A percentile compares a stretch with the other conserved stretches of the same genome.
Evolutionary conservation across 257 asterid genomes (phyloP).

Genomic region (Solanum chaucha): DNA sequence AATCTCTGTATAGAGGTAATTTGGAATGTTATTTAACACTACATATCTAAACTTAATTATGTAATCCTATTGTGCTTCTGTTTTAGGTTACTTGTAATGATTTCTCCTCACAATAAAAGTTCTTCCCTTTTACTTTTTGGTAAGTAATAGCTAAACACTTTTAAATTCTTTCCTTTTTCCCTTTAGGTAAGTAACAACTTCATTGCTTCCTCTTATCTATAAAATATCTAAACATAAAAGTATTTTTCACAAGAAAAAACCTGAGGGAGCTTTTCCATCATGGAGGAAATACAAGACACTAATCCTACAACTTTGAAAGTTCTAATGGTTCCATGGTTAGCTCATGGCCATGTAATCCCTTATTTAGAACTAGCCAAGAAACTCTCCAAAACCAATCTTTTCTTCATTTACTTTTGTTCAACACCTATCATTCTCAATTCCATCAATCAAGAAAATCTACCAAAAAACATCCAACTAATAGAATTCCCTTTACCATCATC

Average conservation of each 20-base stretch:
- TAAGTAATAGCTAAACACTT: neutral
- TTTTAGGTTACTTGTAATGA: neutral
- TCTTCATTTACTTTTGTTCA: conserved; percentile 19
- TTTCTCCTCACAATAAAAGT: neutral
- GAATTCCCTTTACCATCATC: conserved; percentile 20
- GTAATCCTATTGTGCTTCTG: neutral
- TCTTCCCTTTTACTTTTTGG: neutral
- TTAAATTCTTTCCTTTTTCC: neutral
- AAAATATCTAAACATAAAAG: neutral
- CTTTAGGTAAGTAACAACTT: neutral
- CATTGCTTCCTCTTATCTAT: neutral
- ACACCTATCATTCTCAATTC: conserved; percentile 23
- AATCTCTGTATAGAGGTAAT: neutral
- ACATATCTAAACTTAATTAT: neutral
- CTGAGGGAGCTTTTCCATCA: neutral
- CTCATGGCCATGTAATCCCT: conserved; percentile 36
- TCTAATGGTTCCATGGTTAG: conserved; percentile 42
- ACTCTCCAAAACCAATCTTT: conserved; percentile 27
- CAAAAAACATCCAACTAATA: conserved; percentile 16
- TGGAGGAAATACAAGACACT: conserved; percentile 10
- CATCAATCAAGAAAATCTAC: conserved; percentile 14
- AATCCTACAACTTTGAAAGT: neutral
- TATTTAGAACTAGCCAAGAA: conserved; percentile 38
- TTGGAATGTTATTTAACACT: neutral
- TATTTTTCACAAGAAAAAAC: neutral